A percentile compares a stretch with the other conserved stretches of the same genome.
Conservation (phyloP, 805 yeast genomes). For the Suhomyces vadensis region DNA sequence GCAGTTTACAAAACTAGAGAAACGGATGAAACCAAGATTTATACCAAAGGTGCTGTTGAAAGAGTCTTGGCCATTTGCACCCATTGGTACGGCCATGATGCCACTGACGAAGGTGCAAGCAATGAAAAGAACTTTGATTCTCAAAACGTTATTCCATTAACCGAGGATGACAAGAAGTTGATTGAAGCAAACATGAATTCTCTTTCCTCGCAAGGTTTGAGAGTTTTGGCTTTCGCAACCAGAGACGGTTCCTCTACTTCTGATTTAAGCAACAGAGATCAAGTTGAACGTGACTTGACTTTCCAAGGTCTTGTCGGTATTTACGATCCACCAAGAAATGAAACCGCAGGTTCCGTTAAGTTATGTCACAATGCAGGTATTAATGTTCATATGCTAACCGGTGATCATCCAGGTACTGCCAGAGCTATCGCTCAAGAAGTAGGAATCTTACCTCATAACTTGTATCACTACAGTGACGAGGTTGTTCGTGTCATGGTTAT, state of each 20-base stretch:
- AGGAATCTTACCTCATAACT: conserved; percentile 62
- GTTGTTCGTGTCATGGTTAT: conserved; percentile 50
- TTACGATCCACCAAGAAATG: conserved; percentile 77
- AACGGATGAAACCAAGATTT: conserved; percentile 33
- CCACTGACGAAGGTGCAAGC: conserved; percentile 23
- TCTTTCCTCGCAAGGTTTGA: conserved; percentile 63
- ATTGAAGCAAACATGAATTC: conserved; percentile 60
- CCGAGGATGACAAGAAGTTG: conserved; percentile 36
- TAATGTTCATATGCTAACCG: conserved; percentile 79
- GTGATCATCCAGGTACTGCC: conserved; percentile 80
- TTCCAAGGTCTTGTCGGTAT: conserved; percentile 74
- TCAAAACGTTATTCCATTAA: conserved; percentile 28
- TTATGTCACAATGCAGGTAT: conserved; percentile 74
- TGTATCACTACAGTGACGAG: conserved; percentile 55
- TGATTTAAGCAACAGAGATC: conserved; percentile 28
- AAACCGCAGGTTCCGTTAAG: conserved; percentile 64
- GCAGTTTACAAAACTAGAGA: conserved; percentile 44
- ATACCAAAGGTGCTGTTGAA: conserved; percentile 78
- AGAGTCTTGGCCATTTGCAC: conserved; percentile 59
- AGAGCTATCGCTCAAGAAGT: conserved; percentile 79
- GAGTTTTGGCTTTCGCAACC: conserved; percentile 61
- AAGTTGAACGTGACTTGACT: conserved; percentile 52
- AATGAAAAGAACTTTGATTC: conserved; percentile 18
- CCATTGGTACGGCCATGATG: conserved; percentile 47
- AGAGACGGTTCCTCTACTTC: conserved; percentile 24